These are phyloP conservation scores for Aureobasidium lini DNA, from an alignment of 2,329 filamentous ascomycete genomes.

Conservation along the genomic window DNA sequence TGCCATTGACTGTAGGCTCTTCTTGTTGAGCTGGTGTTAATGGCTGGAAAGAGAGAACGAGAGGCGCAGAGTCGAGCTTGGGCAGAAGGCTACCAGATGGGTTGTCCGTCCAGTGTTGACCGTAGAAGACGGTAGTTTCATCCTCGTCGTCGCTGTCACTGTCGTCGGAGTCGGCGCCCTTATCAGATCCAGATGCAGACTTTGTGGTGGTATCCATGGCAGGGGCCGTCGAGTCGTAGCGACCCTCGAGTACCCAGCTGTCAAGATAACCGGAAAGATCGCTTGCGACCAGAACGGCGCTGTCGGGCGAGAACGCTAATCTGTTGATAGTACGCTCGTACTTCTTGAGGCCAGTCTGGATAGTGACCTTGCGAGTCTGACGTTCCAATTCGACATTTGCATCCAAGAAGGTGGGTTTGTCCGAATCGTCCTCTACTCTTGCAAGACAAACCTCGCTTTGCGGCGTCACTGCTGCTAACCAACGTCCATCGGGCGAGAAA, in stretches of 20 bases:
- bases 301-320: conserved; percentile 71
- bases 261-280: conserved; percentile 83
- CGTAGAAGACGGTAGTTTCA: conserved; percentile 42
- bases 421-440: conserved; percentile 37
- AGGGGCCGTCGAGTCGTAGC: conserved; percentile 42
- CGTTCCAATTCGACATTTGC: conserved; percentile 34
- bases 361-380: conserved; percentile 24
- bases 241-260: conserved; percentile 66
- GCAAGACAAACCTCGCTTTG: conserved; percentile 39
- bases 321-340: conserved; percentile 74
- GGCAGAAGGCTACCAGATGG: conserved; percentile 47
- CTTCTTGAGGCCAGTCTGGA: conserved; percentile 44
- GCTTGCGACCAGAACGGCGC: conserved; percentile 66
- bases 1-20: conserved; percentile 31
- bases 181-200: conserved; percentile 23
- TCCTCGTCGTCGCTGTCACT: conserved; percentile 38
- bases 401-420: conserved; percentile 31
- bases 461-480: conserved; percentile 52
- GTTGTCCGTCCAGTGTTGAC: conserved; percentile 68
- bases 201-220: conserved; percentile 30
- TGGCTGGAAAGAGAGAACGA: conserved; percentile 42
- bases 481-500: conserved; percentile 63
- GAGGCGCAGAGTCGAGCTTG: conserved; percentile 37
- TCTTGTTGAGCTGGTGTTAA: conserved; percentile 1
- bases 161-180: conserved; percentile 26